Conservation (phyloP, 805 yeast genomes). For the Spathaspora arborariae region DNA sequence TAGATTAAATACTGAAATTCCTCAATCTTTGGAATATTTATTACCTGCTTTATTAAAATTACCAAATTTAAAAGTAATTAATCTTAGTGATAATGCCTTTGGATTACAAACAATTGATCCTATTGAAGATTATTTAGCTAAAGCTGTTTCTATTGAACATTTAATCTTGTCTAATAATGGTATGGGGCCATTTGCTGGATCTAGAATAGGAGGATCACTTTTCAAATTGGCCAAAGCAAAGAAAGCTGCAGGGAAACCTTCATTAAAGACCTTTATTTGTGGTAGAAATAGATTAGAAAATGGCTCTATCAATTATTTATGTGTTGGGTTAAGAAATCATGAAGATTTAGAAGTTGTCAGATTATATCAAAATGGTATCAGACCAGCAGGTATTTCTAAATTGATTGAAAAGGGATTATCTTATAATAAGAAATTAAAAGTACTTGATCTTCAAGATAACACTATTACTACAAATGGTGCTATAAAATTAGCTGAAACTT, state of each 20-base stretch:
- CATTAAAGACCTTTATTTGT: slow-evolving; percentile 83
- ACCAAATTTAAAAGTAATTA: slow-evolving; percentile 65
- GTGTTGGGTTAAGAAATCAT: slow-evolving; percentile 82
- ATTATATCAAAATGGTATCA: slow-evolving; percentile 93
- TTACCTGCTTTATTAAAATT: slow-evolving; percentile 71
- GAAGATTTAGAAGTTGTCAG: slow-evolving; percentile 66
- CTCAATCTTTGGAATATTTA: slow-evolving; percentile 68
- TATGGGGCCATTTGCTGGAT: slow-evolving; percentile 97
- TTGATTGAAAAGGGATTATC: slow-evolving; percentile 71
- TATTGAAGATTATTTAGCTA: slow-evolving; percentile 69
- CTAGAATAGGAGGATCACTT: slow-evolving; percentile 85
- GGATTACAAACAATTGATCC: slow-evolving; percentile 95
- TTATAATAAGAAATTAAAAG: slow-evolving; percentile 54
- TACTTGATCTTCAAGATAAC: slow-evolving; percentile 89
- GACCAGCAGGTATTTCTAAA: slow-evolving; percentile 85
- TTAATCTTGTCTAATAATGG: slow-evolving; percentile 92
- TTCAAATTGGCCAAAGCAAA: slow-evolving; percentile 68
- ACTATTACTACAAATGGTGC: slow-evolving; percentile 81
- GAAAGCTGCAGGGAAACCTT: slow-evolving; percentile 40
- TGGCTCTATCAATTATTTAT: slow-evolving; percentile 83
- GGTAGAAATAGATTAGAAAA: slow-evolving; percentile 97
- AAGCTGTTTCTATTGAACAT: slow-evolving; percentile 79
- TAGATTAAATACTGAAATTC: slow-evolving; percentile 91
- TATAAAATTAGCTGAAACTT: slow-evolving; percentile 36
- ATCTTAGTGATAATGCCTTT: slow-evolving; percentile 92